These are phyloP conservation scores for Pichia sp. DNA, from an alignment of 1,139 yeast genomes.

Conservation along the genomic window DNA sequence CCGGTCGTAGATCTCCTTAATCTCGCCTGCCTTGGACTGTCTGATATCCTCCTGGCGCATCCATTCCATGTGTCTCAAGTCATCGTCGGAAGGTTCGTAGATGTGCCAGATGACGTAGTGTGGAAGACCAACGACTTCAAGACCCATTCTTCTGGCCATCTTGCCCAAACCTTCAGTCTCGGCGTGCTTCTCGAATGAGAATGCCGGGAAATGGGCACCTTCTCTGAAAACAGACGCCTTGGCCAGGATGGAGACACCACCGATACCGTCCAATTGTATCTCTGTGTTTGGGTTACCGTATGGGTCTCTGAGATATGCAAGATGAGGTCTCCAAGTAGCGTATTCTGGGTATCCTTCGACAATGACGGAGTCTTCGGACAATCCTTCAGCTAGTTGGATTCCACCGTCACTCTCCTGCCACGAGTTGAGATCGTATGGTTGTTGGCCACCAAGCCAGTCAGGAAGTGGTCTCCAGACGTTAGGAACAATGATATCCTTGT, in stretches of 20 bases:
- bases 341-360: slow-evolving; percentile 73
- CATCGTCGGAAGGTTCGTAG: slow-evolving; percentile 90
- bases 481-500: slow-evolving; percentile 86
- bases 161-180: slow-evolving; percentile 94
- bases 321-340: slow-evolving; percentile 43
- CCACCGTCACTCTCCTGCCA: slow-evolving; percentile 84
- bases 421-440: slow-evolving; percentile 83
- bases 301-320: slow-evolving; percentile 40
- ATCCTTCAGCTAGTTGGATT: slow-evolving; percentile 57
- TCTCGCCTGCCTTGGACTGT: slow-evolving; percentile 57
- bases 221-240: slow-evolving; percentile 78
- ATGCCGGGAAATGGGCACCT: slow-evolving; percentile 88
- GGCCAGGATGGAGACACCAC: slow-evolving; percentile 73
- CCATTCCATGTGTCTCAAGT: slow-evolving; percentile 93
- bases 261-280: slow-evolving; percentile 41
- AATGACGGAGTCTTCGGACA: slow-evolving; percentile 81
- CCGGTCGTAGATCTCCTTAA: slow-evolving; percentile 66
- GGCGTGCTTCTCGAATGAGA: slow-evolving; percentile 85
- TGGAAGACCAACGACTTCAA: slow-evolving; percentile 80
- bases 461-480: slow-evolving; percentile 91
- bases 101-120: slow-evolving; percentile 90
- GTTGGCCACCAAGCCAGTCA: slow-evolving; percentile 71
- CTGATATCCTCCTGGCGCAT: slow-evolving; percentile 91
- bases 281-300: slow-evolving; percentile 42
- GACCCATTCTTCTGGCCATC: slow-evolving; percentile 80